A percentile compares a stretch with the other conserved stretches of the same genome.
These are phyloP conservation scores for Penicillium manginii DNA, from an alignment of 495 filamentous ascomycete genomes.

Conservation along the genomic window DNA sequence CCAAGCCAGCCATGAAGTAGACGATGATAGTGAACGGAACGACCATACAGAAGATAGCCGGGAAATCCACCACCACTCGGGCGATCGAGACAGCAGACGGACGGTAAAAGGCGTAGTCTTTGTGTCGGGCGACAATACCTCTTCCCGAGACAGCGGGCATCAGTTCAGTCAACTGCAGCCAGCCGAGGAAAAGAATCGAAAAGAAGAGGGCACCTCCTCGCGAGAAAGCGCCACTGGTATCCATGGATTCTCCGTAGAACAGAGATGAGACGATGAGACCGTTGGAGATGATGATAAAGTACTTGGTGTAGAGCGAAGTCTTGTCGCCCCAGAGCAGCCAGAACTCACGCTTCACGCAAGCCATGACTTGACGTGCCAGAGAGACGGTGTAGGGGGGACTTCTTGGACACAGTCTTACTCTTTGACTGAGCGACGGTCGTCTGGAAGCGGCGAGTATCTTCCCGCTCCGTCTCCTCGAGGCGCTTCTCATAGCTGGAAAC, in stretches of 20 bases:
- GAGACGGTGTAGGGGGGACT: constrained; percentile 74
- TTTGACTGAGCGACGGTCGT: constrained; percentile 67
- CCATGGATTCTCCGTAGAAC: constrained; percentile 67
- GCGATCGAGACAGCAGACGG: constrained; percentile 73
- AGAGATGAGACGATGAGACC: constrained; percentile 75
- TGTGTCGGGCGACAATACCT: constrained; percentile 65
- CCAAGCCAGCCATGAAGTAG: constrained; percentile 71
- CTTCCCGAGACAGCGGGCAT: constrained; percentile 69
- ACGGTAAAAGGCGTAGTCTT: constrained; percentile 78
- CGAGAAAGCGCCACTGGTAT: constrained; percentile 70
- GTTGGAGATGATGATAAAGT: constrained; percentile 76
- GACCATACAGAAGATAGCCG: constrained; percentile 65
- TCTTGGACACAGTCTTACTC: constrained; percentile 67
- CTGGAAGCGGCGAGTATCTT: constrained; percentile 72
- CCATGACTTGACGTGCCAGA: constrained; percentile 66
- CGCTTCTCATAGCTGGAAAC: constrained; percentile 63
- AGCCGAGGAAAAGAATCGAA: constrained; percentile 74
- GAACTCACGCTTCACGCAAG: constrained; percentile 74
- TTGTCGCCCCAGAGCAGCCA: constrained; percentile 76
- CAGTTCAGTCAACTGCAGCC: constrained; percentile 73
- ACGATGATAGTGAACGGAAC: constrained; percentile 66
- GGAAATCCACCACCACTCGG: constrained; percentile 70
- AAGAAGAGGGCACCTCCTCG: constrained; percentile 74
- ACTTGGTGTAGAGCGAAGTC: constrained; percentile 73
- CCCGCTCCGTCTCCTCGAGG: constrained; percentile 60